Evolutionary conservation across 768 basidiomycete species (phyloP).

Genomic region (Pleurotus tuoliensis): DNA sequence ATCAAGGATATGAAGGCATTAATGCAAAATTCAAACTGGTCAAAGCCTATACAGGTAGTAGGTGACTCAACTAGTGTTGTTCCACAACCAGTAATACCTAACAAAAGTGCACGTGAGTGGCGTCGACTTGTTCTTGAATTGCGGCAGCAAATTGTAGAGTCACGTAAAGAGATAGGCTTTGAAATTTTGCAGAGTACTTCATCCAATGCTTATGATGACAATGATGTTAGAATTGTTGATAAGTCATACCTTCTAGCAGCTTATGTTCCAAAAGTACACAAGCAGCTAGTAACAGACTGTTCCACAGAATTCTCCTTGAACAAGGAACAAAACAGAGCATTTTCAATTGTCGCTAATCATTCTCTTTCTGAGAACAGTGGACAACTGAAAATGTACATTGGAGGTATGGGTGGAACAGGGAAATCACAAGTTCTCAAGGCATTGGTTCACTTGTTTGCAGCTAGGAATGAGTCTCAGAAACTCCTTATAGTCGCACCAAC

Average conservation of each 20-base stretch:
- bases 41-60: not conserved
- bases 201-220: not conserved
- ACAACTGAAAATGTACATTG: constrained; percentile 28
- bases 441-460: constrained; percentile 19
- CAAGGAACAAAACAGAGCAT: too few species aligned
- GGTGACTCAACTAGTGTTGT: not conserved
- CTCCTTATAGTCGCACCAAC: constrained; percentile 23
- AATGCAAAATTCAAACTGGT: not conserved
- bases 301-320: too few species aligned
- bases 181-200: not conserved
- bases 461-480: constrained; percentile 20
- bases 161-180: not conserved
- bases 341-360: constrained; percentile 21
- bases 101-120: not conserved
- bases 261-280: not conserved
- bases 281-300: not conserved
- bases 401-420: constrained; percentile 30
- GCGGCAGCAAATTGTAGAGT: not conserved
- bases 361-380: constrained; percentile 5
- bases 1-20: not conserved
- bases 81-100: not conserved
- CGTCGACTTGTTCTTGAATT: not conserved
- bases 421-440: constrained; percentile 29
- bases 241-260: not conserved
- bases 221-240: not conserved